phyloP scores from a whole-genome alignment of 352 stramenopile species.

The Globisporangium perplexum region DNA sequence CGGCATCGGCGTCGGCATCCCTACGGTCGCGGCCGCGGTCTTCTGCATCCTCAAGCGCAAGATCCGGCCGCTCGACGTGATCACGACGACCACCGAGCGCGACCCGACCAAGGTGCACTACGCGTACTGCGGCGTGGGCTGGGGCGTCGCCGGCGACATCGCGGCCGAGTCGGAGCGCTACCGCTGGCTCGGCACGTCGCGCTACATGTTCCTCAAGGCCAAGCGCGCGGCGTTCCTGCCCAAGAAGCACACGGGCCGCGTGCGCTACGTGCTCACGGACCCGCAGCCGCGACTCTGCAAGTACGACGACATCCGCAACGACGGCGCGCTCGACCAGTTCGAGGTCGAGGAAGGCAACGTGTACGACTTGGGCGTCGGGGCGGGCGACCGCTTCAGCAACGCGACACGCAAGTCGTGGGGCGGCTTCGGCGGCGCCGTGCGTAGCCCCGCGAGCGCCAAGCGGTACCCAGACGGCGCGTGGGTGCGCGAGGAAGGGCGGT shows the following conservation, averaged over 20 bases:
- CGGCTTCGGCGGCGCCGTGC: constrained; percentile 54
- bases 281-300: constrained; percentile 57
- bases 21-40: constrained; percentile 52
- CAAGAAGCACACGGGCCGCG: constrained; percentile 42
- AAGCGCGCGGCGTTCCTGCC: constrained; percentile 54
- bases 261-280: constrained; percentile 73
- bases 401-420: constrained; percentile 42
- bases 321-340: constrained; percentile 55
- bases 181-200: constrained; percentile 58
- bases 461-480: constrained; percentile 46
- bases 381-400: constrained; percentile 14
- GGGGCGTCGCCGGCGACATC: constrained; percentile 67
- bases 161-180: constrained; percentile 65
- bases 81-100: constrained; percentile 45
- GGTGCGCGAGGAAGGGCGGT: constrained; percentile 39
- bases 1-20: constrained; percentile 57
- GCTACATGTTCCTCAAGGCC: constrained; percentile 65
- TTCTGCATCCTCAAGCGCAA: constrained; percentile 82
- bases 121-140: constrained; percentile 69
- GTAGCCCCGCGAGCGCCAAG: constrained; percentile 47
- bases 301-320: constrained; percentile 64
- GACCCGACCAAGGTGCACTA: constrained; percentile 44
- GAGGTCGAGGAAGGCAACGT: constrained; percentile 71
- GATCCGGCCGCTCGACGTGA: constrained; percentile 69
- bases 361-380: too few relatives aligned